A percentile compares a stretch with the other conserved stretches of the same genome.
Conservation (phyloP, 192 early-diverging fungal genomes). For the Diversispora eburnea region DNA sequence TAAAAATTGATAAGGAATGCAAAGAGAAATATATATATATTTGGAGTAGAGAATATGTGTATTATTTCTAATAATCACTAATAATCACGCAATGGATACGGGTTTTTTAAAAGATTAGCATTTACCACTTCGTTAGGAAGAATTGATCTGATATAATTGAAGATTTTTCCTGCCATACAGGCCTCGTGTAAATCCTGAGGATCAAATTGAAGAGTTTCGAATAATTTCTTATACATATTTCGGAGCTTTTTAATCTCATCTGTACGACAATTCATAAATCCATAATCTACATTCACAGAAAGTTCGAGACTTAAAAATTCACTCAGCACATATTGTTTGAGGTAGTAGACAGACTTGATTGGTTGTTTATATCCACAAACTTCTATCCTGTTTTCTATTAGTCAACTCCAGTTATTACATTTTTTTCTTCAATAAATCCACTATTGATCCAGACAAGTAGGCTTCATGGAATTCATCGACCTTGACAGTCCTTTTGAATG, state of each 20-base stretch:
- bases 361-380: background rate
- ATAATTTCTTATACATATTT: conserved; percentile 7
- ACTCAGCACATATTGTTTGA: background rate
- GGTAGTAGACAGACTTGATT: background rate
- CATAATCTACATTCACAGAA: background rate
- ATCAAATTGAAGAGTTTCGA: conserved; percentile 1
- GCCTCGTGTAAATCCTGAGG: background rate
- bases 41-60: too few relatives aligned
- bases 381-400: background rate
- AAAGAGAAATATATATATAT: too few relatives aligned
- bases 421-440: conserved; percentile 14
- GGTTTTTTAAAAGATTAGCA: conserved; percentile 10
- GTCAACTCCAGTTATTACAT: background rate
- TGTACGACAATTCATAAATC: conserved; percentile 9
- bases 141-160: conserved; percentile 1
- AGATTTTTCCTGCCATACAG: conserved; percentile 4
- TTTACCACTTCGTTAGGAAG: conserved; percentile 8
- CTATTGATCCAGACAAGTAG: background rate
- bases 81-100: background rate
- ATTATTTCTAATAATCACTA: too few relatives aligned
- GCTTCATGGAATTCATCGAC: conserved; percentile 5
- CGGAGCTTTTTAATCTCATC: background rate
- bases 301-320: background rate
- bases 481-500: background rate
- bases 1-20: too few relatives aligned